Percentiles rank a stretch among this genome's conserved stretches.
Conservation (phyloP, 1,284 basidiomycete genomes). For the Heterobasidion parviporum region DNA sequence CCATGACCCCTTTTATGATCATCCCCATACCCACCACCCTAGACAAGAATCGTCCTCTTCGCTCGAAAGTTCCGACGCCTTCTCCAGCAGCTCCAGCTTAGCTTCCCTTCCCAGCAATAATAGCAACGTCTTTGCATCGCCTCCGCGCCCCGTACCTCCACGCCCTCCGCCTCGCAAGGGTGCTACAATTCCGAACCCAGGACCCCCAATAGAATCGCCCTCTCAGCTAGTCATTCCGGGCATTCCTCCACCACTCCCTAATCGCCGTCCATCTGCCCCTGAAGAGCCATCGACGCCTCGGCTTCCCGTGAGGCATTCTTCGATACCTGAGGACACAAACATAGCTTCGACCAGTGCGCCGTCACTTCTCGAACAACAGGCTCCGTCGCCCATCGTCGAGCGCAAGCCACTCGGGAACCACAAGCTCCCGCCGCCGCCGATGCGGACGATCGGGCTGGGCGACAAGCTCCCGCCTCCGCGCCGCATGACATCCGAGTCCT, state of each 20-base stretch:
- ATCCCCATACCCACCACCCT: neutral
- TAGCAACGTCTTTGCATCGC: neutral
- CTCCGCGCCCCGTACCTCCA: conserved; percentile 12
- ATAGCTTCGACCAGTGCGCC: neutral
- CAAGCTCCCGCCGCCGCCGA: conserved; percentile 60
- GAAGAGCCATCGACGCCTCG: neutral
- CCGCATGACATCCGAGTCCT: conserved; percentile 31
- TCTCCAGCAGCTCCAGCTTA: conserved; percentile 1
- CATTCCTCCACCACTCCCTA: neutral
- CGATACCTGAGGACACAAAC: neutral
- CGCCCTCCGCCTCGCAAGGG: conserved; percentile 22
- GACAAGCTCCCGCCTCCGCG: conserved; percentile 57
- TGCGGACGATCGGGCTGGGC: conserved; percentile 57
- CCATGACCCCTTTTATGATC: neutral
- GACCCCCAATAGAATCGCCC: neutral
- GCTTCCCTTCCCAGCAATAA: conserved; percentile 3
- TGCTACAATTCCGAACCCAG: conserved; percentile 5
- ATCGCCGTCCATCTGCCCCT: neutral
- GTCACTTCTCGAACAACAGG: conserved; percentile 2
- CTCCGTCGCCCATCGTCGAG: conserved; percentile 20
- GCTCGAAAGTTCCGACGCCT: neutral
- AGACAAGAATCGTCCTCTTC: neutral
- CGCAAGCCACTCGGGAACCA: conserved; percentile 30
- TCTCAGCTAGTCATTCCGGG: neutral
- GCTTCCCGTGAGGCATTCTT: conserved; percentile 3